Conservation (phyloP, 2,329 filamentous ascomycete genomes). For the Talaromyces atroroseus region DNA sequence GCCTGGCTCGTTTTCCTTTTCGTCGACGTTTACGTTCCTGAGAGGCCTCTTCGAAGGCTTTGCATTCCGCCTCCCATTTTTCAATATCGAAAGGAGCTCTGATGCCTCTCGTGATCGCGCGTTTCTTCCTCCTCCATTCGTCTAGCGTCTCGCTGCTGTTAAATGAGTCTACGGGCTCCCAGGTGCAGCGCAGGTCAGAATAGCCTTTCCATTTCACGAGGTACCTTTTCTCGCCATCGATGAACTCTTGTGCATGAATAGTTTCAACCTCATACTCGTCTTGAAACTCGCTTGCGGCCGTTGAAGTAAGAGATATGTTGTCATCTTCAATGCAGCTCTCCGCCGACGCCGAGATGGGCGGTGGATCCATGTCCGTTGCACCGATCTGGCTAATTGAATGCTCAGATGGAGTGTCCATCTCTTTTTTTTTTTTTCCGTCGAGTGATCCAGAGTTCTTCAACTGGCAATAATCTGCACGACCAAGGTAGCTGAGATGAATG, state of each 20-base stretch:
- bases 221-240: slow-evolving; percentile 40
- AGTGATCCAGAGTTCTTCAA: neutral
- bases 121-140: slow-evolving; percentile 36
- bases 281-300: slow-evolving; percentile 36
- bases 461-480: neutral
- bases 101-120: slow-evolving; percentile 25
- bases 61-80: slow-evolving; percentile 24
- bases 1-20: slow-evolving; percentile 23
- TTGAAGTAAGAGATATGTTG: slow-evolving; percentile 55
- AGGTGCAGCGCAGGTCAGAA: slow-evolving; percentile 50
- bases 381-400: neutral
- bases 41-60: slow-evolving; percentile 18
- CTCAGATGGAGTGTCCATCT: neutral
- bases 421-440: neutral
- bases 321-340: slow-evolving; percentile 39
- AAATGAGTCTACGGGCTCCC: slow-evolving; percentile 46
- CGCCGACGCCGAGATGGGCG: neutral
- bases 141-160: slow-evolving; percentile 31
- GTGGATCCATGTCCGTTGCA: neutral
- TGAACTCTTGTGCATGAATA: slow-evolving; percentile 10
- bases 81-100: slow-evolving; percentile 28
- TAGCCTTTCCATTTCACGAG: slow-evolving; percentile 63
- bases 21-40: slow-evolving; percentile 24
- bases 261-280: slow-evolving; percentile 47
- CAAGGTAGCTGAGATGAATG: neutral